phyloP scores from a whole-genome alignment of 2,329 filamentous ascomycete species.

The Hymenoscyphus fraxineus region DNA sequence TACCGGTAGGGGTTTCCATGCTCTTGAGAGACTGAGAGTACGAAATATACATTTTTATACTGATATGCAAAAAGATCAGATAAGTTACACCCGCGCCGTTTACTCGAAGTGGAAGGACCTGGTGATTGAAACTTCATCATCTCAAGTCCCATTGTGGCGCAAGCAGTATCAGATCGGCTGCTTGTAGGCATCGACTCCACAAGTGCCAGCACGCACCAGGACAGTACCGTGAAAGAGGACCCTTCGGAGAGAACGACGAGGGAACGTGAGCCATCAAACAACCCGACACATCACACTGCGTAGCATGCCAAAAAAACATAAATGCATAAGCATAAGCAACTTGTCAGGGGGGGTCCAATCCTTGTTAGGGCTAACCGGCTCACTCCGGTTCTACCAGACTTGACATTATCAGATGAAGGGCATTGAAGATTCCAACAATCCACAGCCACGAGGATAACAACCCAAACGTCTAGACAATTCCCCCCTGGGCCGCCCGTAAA shows the following conservation, averaged over 20 bases:
- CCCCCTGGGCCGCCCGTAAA: background rate
- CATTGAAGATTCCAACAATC: background rate
- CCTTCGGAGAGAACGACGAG: background rate
- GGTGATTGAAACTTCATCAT: background rate
- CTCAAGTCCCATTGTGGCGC: background rate
- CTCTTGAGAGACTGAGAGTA: background rate
- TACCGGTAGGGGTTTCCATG: background rate
- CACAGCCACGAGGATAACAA: background rate
- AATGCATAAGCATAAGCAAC: slow-evolving; percentile 1
- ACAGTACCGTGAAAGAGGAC: background rate
- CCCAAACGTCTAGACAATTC: background rate
- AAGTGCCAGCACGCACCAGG: background rate
- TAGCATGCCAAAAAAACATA: background rate
- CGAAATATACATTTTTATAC: background rate
- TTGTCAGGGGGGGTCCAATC: background rate
- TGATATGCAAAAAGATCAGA: background rate
- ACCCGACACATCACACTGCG: background rate
- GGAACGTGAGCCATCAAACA: background rate
- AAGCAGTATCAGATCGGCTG: background rate
- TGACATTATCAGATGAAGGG: background rate
- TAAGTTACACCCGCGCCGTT: background rate
- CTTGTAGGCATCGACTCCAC: background rate
- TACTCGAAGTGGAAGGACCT: background rate
- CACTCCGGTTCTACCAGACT: background rate
- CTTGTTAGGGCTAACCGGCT: background rate